phyloP scores from a whole-genome alignment of 371 early-diverging fungal species.

The Rhizopus sp. region DNA sequence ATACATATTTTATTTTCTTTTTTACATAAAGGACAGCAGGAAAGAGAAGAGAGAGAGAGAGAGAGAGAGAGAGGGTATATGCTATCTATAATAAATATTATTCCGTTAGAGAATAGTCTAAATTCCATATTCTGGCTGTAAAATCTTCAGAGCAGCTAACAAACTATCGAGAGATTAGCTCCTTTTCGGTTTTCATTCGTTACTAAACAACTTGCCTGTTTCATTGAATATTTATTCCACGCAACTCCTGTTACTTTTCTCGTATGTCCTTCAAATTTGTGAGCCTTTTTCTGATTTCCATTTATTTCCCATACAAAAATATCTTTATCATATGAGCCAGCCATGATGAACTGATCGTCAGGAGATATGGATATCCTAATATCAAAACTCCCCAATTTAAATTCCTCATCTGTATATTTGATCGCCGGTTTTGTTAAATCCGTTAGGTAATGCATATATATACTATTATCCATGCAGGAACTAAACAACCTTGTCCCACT shows the following conservation, averaged over 20 bases:
- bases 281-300: conserved; percentile 15
- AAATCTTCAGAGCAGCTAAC: conserved; percentile 48
- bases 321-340: conserved; percentile 32
- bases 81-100: too few relatives aligned
- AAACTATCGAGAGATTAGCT: conserved; percentile 20
- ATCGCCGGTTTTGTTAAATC: conserved; percentile 31
- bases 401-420: conserved; percentile 26
- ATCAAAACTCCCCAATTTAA: conserved; percentile 31
- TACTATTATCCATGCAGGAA: conserved; percentile 36
- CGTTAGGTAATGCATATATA: conserved; percentile 40
- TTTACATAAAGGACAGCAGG: too few relatives aligned
- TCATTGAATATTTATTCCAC: conserved; percentile 26
- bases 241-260: conserved; percentile 36
- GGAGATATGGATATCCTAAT: conserved; percentile 35
- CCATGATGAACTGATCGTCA: conserved; percentile 37
- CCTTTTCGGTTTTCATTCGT: too few relatives aligned
- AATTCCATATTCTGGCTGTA: conserved; percentile 40
- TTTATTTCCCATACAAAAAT: conserved; percentile 43
- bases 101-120: not conserved
- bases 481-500: conserved; percentile 44
- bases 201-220: conserved; percentile 19
- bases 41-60: too few relatives aligned
- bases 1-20: too few relatives aligned
- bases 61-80: too few relatives aligned
- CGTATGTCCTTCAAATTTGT: conserved; percentile 33